Evolutionary conservation across 169 alveolate species (phyloP), one percentile per base, ranked within the genome.

Genomic region (Plasmodium fragile): DNA sequence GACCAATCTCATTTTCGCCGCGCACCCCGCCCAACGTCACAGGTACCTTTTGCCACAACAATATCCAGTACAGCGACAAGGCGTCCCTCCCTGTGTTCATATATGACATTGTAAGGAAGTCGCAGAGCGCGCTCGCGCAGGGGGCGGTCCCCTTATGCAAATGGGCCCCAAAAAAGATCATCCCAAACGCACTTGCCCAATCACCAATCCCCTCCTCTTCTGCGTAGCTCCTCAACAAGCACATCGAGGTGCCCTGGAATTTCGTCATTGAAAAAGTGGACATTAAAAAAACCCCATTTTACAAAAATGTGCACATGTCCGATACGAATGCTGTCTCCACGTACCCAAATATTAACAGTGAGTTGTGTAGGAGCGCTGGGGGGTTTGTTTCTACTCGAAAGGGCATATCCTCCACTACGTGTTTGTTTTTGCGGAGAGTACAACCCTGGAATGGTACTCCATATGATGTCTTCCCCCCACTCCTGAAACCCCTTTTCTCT

Each of bases 191-290:
- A 16, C 59, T 11, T 2, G 25, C 16, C 16, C 59, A 78, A 18
- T 11, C 11, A 22, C 28, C 1, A 16, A 36, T 8, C 28, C 55
- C 53, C 53, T 16, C 39, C 28, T 36, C 72, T 10, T 52, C 43
- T 41, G 65, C 11, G 28, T 45, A 85, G 93, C 85, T 85, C 28
- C 18, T 85, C 7, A 85, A 73, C 69, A 85, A 72, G 7, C 93
- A 85, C 43, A 85, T 85, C 69, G 93, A 85, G 53, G 93, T 85
- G 3, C 93, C 93, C 7, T 85, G 93, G 93, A 85, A 85, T 73
- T 85, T 85, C 41, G 93, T 85, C 16, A 73, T 85, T 4, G 93
- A 85, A 85, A 85, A 85, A 75, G 93, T 85, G 1, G 82, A 75
- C 79, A 77, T 85, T 53, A 85, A 85, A 18, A 73, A 49, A 8